phyloP scores from a whole-genome alignment of 208 protist genomes.

The Trichomonas gallinae region DNA sequence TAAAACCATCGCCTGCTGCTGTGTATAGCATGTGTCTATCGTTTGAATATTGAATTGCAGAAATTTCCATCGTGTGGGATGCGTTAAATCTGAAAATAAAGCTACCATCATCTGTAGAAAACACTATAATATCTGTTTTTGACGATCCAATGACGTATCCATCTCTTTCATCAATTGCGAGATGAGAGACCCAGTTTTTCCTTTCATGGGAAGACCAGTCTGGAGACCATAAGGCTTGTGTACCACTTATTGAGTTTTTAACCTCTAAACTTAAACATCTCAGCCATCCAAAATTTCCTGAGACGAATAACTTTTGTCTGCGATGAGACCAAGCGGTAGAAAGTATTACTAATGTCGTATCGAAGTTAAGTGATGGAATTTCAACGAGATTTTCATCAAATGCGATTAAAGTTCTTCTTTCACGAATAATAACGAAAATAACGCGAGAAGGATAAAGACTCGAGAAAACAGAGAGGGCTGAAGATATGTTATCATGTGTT shows the following conservation, averaged over 20 bases:
- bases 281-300: conserved; percentile 19
- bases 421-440: background rate
- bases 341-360: background rate
- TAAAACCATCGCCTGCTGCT: background rate
- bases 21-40: background rate
- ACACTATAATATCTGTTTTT: background rate
- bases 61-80: background rate
- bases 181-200: background rate
- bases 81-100: background rate
- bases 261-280: background rate
- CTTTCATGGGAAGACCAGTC: background rate
- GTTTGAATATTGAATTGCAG: background rate
- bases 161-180: background rate
- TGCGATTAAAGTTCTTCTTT: background rate
- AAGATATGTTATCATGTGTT: background rate
- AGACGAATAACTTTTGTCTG: background rate
- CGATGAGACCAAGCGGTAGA: background rate
- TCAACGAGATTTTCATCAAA: background rate
- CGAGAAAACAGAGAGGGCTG: background rate
- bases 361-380: background rate
- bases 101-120: background rate
- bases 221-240: background rate
- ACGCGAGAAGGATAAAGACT: background rate
- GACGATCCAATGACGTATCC: background rate
- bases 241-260: background rate